Evolutionary conservation across 2,329 filamentous ascomycete species (phyloP), one percentile per base, ranked within the genome.

Genomic region (Fusarium nematophilum): DNA sequence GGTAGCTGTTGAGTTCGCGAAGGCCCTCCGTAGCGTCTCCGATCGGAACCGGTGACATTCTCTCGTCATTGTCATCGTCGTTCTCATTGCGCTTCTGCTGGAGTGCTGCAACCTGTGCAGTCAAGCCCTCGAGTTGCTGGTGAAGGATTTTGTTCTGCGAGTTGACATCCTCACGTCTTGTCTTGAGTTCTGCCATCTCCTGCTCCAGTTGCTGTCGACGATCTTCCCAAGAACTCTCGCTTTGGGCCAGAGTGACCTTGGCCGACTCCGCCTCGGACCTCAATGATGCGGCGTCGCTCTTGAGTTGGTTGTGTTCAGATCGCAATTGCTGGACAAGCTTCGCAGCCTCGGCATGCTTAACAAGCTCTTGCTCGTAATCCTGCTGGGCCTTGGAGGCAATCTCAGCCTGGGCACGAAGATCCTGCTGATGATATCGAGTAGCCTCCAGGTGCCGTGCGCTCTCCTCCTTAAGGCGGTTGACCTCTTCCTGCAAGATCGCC

Each of bases 311-410:
- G 75, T 91, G 86, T 63, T 98, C 92, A 4, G 83, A 81, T 45
- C 95, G 91, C 42, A 97, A 81, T 47, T 83, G 83, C 66, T 96
- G 92, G 11, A 97, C 82, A 29, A 87, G 86, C 76, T 93, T 93
- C 10, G 94, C 92, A n/a, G 94, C 95, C 64, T 97, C 92, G 2
- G 93, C 94, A 76, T 99, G 95, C 78, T 95, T 97, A 69, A 97
- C 86, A 9, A 99, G 83, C 74, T 99, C 95, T 60, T 89, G 89
- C 74, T 99, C 96, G 72, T 99, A 99, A 66, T 95, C 93, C 71
- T 96, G 90, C 73, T 99, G 95, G 4, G 95, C 93, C 73, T 92
- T 91, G 47, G 92, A 89, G 3, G 95, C 93, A 69, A 99, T 98
- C 37, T 96, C 91, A 23, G 94, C 93, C 75, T 99, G 95, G 0